Evolutionary conservation across 2,329 filamentous ascomycete species (phyloP).

Genomic region (Rutstroemia sp.): DNA sequence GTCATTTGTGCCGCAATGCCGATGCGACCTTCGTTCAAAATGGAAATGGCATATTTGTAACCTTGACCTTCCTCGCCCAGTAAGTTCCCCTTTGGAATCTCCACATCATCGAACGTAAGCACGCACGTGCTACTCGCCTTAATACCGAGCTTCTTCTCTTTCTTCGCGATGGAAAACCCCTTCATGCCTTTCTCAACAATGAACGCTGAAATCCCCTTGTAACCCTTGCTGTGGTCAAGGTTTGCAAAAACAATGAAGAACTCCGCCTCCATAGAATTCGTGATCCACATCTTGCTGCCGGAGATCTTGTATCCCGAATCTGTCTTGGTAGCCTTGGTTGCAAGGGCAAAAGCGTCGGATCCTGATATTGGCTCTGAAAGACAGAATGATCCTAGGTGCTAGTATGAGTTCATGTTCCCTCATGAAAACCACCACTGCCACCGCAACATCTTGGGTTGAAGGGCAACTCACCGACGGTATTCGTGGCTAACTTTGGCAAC

Average conservation of each 20-base stretch:
- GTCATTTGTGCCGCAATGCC: constrained; percentile 99
- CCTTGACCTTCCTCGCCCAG: constrained; percentile 84
- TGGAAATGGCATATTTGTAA: constrained; percentile 94
- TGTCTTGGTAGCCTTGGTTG: constrained; percentile 83
- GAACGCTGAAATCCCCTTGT: constrained; percentile 96
- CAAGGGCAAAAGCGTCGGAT: constrained; percentile 91
- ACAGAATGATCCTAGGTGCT: constrained; percentile 64
- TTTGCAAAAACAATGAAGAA: constrained; percentile 99
- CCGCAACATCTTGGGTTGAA: neutral
- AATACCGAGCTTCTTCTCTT: constrained; percentile 99
- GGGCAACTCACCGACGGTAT: constrained; percentile 57
- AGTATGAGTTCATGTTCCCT: too few species aligned
- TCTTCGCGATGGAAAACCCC: constrained; percentile 95
- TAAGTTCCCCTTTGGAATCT: constrained; percentile 80
- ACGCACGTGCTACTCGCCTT: constrained; percentile 93
- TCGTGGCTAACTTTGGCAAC: constrained; percentile 82
- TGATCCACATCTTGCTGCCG: constrained; percentile 99
- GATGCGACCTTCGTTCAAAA: constrained; percentile 94
- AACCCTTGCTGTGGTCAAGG: constrained; percentile 82
- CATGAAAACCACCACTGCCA: neutral
- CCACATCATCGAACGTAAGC: constrained; percentile 93
- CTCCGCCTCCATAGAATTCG: constrained; percentile 86
- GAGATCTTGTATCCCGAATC: constrained; percentile 77
- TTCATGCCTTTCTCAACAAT: constrained; percentile 83
- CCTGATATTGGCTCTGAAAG: constrained; percentile 88